phyloP scores from a whole-genome alignment of 179 eudicot genomes.

The Camellia oleifera region DNA sequence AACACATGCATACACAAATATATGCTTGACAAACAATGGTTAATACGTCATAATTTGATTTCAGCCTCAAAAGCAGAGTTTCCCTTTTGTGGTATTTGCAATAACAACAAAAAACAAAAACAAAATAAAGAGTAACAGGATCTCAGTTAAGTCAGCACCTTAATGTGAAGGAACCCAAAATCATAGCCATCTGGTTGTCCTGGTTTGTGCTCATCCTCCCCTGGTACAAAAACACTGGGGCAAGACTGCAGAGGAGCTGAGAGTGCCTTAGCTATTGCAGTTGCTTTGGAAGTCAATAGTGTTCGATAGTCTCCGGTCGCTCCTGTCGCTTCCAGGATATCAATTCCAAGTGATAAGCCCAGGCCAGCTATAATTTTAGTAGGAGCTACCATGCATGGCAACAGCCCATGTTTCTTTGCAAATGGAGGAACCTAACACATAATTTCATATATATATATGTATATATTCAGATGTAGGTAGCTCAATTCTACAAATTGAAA shows the following conservation, averaged over 20 bases:
- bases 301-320: slow-evolving; percentile 98
- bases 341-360: slow-evolving; percentile 92
- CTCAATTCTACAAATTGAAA: background rate
- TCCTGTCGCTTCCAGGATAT: slow-evolving; percentile 97
- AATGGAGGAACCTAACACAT: slow-evolving; percentile 70
- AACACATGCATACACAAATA: background rate
- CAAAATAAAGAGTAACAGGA: background rate
- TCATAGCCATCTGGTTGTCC: slow-evolving; percentile 85
- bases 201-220: slow-evolving; percentile 82
- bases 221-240: slow-evolving; percentile 85
- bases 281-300: slow-evolving; percentile 79
- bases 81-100: background rate
- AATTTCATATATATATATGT: background rate
- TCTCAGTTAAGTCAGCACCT: slow-evolving; percentile 40
- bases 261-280: slow-evolving; percentile 85
- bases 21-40: background rate
- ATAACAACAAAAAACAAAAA: background rate
- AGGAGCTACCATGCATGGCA: slow-evolving; percentile 99
- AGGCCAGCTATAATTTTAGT: slow-evolving; percentile 97
- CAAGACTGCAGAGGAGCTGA: slow-evolving; percentile 70
- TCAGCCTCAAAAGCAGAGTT: background rate
- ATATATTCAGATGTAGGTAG: background rate
- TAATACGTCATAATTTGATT: background rate
- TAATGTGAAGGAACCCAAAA: slow-evolving; percentile 96
- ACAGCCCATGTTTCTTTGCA: slow-evolving; percentile 64